Conservation (phyloP, 116 monocot species). For the Dioscorea cayenensis region DNA sequence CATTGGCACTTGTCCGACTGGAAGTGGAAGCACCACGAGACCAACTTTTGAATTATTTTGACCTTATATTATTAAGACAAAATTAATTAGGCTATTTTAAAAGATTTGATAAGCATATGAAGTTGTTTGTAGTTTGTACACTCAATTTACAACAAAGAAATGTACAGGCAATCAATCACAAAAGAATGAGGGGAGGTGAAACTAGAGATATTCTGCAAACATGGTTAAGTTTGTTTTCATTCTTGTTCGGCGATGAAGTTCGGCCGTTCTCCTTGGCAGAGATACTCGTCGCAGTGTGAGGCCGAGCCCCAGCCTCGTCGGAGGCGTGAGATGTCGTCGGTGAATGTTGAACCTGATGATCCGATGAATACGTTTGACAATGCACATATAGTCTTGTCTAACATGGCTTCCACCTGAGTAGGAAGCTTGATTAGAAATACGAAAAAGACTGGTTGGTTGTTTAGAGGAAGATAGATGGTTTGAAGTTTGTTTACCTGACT, state of each 20-base stretch:
- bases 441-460: not conserved
- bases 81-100: no score
- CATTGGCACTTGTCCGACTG: no score
- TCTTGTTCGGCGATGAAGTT: constrained; percentile 58
- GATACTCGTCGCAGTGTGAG: constrained; percentile 78
- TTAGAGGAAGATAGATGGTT: no score
- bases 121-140: not conserved
- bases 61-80: no score
- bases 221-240: not conserved
- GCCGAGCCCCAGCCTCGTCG: constrained; percentile 78
- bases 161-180: not conserved
- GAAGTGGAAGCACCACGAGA: not conserved
- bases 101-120: no score
- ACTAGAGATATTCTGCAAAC: not conserved
- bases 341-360: constrained; percentile 89
- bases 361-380: constrained; percentile 86
- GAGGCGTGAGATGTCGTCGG: constrained; percentile 78
- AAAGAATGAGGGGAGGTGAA: not conserved
- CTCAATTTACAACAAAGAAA: constrained; percentile 1
- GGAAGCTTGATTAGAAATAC: not conserved
- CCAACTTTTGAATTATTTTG: no score
- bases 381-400: constrained; percentile 95
- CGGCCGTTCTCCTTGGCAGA: constrained; percentile 81
- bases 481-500: constrained; percentile 38
- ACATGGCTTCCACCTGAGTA: constrained; percentile 84